Percentiles rank a stretch among this genome's conserved stretches.
phyloP scores from a whole-genome alignment of 768 basidiomycete genomes.

The Boletus sensibilis region DNA sequence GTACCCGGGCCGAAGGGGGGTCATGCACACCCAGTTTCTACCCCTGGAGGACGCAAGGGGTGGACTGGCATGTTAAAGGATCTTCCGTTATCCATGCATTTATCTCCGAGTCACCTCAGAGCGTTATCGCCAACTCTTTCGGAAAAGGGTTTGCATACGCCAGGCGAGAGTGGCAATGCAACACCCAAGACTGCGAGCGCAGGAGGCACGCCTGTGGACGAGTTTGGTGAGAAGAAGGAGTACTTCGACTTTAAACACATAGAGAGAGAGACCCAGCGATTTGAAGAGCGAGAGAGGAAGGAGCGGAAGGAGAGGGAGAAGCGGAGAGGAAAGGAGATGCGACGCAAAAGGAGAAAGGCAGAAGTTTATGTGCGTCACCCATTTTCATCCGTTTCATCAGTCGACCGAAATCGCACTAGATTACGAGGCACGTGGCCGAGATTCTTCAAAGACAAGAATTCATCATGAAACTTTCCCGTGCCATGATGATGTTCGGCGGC shows the following conservation, averaged over 20 bases:
- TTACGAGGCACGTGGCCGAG: conserved; percentile 80
- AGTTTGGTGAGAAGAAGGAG: conserved; percentile 24
- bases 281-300: conserved; percentile 25
- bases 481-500: conserved; percentile 89
- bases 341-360: conserved; percentile 63
- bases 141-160: conserved; percentile 4
- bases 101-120: conserved; percentile 15
- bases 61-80: conserved; percentile 43
- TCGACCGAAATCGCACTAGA: conserved; percentile 40
- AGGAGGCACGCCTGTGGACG: conserved; percentile 18
- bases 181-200: conserved; percentile 21
- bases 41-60: conserved; percentile 19
- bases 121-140: conserved; percentile 12
- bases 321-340: conserved; percentile 36
- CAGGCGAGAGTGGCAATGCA: conserved; percentile 17
- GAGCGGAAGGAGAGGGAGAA: conserved; percentile 39
- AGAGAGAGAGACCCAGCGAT: conserved; percentile 25
- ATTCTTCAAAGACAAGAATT: conserved; percentile 83
- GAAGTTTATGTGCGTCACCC: conserved; percentile 65
- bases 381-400: not conserved
- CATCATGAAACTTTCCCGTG: conserved; percentile 76
- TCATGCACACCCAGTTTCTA: not conserved
- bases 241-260: conserved; percentile 34
- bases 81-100: conserved; percentile 32
- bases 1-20: not conserved